Evolutionary conservation across 2,329 filamentous ascomycete genomes (phyloP).

Genomic region (Chrysoporthe deuterocubensis): DNA sequence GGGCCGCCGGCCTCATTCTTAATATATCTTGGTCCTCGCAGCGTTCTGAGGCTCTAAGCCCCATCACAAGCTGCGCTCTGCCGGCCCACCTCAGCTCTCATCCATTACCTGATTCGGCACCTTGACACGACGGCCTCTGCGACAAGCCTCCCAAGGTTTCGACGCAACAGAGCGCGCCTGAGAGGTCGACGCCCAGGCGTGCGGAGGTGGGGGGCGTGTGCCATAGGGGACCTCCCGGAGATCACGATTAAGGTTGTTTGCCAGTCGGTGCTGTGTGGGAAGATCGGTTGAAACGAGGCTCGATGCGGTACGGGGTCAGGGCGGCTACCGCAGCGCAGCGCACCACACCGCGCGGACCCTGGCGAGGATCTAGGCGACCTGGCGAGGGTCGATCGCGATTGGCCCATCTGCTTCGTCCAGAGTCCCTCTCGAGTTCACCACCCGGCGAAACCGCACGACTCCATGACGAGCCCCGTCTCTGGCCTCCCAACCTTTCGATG

Average conservation of each 20-base stretch:
- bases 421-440: neutral
- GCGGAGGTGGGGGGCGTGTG: neutral
- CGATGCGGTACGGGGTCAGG: slow-evolving; percentile 17
- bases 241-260: slow-evolving; percentile 16
- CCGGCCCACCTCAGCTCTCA: neutral
- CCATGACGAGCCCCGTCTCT: neutral
- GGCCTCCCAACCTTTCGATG: neutral
- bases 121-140: neutral
- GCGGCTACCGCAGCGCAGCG: neutral
- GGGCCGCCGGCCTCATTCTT: neutral
- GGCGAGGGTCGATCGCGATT: neutral
- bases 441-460: neutral
- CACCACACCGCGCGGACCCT: neutral
- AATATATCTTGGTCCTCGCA: neutral
- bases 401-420: neutral
- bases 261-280: slow-evolving; percentile 20
- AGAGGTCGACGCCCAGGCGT: neutral
- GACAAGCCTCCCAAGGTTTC: neutral
- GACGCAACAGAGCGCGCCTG: neutral
- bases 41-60: neutral
- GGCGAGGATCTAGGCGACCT: neutral
- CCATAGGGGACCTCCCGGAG: neutral
- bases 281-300: slow-evolving; percentile 26
- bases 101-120: neutral
- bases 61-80: neutral